Evolutionary conservation across 2,329 filamentous ascomycete genomes (phyloP).

Genomic region (Metarhizium humberi): DNA sequence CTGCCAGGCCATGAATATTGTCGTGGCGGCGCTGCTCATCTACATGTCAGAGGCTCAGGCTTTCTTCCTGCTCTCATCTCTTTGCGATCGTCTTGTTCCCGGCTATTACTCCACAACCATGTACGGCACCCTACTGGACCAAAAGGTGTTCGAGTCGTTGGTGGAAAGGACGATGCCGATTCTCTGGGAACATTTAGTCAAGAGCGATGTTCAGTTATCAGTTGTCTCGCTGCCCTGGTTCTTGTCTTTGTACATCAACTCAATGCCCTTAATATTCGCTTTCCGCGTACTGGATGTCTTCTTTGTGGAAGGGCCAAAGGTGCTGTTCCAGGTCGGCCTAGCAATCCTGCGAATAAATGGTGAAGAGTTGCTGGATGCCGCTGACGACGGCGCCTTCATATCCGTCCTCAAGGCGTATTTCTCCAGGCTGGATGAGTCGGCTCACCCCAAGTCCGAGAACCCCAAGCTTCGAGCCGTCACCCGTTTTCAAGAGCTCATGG

Average conservation of each 20-base stretch:
- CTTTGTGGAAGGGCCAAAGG: slow-evolving; percentile 95
- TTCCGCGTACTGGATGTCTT: slow-evolving; percentile 96
- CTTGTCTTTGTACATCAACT: slow-evolving; percentile 96
- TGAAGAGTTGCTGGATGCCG: slow-evolving; percentile 85
- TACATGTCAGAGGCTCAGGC: slow-evolving; percentile 97
- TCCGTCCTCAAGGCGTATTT: slow-evolving; percentile 95
- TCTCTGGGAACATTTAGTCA: slow-evolving; percentile 95
- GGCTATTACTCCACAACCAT: slow-evolving; percentile 99
- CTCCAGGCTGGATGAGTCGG: slow-evolving; percentile 83
- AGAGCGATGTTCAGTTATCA: slow-evolving; percentile 92
- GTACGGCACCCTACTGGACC: slow-evolving; percentile 95
- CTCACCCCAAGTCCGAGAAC: slow-evolving; percentile 91
- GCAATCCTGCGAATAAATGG: slow-evolving; percentile 97
- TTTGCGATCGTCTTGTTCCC: slow-evolving; percentile 87
- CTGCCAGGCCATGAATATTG: slow-evolving; percentile 99
- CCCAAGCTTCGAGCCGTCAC: slow-evolving; percentile 90
- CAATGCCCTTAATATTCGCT: slow-evolving; percentile 95
- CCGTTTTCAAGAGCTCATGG: slow-evolving; percentile 95
- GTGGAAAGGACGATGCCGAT: slow-evolving; percentile 99
- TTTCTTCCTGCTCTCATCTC: slow-evolving; percentile 82
- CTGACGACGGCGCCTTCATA: slow-evolving; percentile 94
- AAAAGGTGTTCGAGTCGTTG: slow-evolving; percentile 92
- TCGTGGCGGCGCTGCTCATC: slow-evolving; percentile 93
- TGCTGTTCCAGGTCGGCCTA: slow-evolving; percentile 90
- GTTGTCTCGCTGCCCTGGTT: slow-evolving; percentile 98